phyloP scores from a whole-genome alignment of 805 yeast species.

The Maudiozyma turicensis region DNA sequence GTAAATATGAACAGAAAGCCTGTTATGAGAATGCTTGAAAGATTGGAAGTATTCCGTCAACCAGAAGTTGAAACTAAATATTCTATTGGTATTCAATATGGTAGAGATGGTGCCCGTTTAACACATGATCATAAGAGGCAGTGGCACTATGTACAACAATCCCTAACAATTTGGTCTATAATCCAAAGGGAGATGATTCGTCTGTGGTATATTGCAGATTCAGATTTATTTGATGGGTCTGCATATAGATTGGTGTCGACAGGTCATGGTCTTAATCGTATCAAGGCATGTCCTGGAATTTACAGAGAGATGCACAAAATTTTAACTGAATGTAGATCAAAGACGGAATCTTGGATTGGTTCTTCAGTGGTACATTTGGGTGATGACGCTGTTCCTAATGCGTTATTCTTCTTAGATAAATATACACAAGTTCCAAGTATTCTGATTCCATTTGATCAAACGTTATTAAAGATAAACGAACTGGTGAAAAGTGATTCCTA shows the following conservation, averaged over 20 bases:
- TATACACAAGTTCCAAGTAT: conserved; percentile 74
- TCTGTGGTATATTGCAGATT: conserved; percentile 70
- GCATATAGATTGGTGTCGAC: conserved; percentile 56
- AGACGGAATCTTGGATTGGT: conserved; percentile 67
- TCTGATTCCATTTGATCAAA: conserved; percentile 59
- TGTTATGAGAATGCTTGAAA: conserved; percentile 48
- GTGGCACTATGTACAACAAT: conserved; percentile 65
- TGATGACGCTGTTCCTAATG: conserved; percentile 78
- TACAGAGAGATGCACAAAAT: conserved; percentile 63
- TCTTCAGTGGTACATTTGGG: conserved; percentile 74
- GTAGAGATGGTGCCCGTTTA: conserved; percentile 58
- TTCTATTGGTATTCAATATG: conserved; percentile 55
- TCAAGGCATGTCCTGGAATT: conserved; percentile 62
- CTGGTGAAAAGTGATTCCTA: conserved; percentile 39
- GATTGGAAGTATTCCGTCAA: conserved; percentile 39
- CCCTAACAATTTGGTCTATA: conserved; percentile 64
- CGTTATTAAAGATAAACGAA: conserved; percentile 45
- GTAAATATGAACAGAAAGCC: conserved; percentile 61
- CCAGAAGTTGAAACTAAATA: conserved; percentile 34
- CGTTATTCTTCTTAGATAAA: conserved; percentile 68
- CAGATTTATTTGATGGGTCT: conserved; percentile 49
- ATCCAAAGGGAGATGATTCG: conserved; percentile 71
- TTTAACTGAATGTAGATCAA: conserved; percentile 51
- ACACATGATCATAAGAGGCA: conserved; percentile 69
- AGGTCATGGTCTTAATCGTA: conserved; percentile 74